Base-by-base conservation (phyloP, 768 basidiomycete species). In the Termitomyces sp. region DNA sequence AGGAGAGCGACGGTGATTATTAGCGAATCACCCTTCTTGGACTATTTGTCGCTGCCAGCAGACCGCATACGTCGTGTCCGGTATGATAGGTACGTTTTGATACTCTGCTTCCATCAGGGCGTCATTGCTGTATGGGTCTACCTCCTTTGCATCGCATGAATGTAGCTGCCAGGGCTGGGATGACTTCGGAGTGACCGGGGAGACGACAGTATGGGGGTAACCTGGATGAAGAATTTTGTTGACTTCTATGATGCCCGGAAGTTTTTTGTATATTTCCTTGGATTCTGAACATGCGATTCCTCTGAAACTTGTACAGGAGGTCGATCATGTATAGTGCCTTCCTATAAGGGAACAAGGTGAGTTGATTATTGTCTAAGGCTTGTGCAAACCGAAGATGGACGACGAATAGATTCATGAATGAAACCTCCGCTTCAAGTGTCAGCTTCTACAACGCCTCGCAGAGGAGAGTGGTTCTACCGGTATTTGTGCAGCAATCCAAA, bases 1-100 rank as follows among this genome's bases (percentile, higher is more conserved):
- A 66, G 45, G 64, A 63, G 32, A 63, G 54, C 25, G 57, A 63
- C 3, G 32, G 48, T 49, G 54, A 60, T 43, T 35, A 53, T 56
- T 46, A 51, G 46, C 35, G 54, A 32, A 18, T 10, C 18, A n/a
- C 9, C 4, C 33, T 47, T 49, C 25, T 50, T 16, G 23, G 15
- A 32, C 31, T 49, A 43, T 48, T 48, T 43, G 23, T 27, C 23
- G 42, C 36, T 32, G 27, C 25, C 33, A 27, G 25, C 18, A 35
- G 42, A 29, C n/a, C 11, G 7, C 40, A 36, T 56, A 15, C 18
- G 22, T 16, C 12, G 18, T 50, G 27, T n/a, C 48, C 48, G 18
- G 54, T 41, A 36, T 42, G 38, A 60, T 35, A 57, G 53, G 59
- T 53, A 54, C 52, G 53, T 57, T 47, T 39, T 39, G 49, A 43